These are phyloP conservation scores for Breviolum minutum DNA, from an alignment of 73 alveolate species.

Conservation along the genomic window DNA sequence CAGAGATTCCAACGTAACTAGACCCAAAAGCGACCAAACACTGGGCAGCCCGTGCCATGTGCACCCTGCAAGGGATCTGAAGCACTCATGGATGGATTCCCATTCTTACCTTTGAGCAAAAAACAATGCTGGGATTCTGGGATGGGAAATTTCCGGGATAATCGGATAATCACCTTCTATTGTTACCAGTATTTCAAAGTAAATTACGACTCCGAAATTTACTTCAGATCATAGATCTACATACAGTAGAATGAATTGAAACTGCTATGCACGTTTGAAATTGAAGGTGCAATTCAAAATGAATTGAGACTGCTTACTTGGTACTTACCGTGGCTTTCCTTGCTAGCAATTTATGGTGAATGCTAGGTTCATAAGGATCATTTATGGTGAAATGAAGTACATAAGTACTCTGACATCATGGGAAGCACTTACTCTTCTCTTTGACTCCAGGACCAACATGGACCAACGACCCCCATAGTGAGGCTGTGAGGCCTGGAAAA, in stretches of 20 bases:
- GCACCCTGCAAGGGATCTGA: conserved; percentile 97
- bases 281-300: too few relatives aligned
- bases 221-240: neutral
- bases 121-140: neutral
- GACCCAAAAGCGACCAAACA: conserved; percentile 18
- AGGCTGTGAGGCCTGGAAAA: too few relatives aligned
- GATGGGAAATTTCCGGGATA: neutral
- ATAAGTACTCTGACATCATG: too few relatives aligned
- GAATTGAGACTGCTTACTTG: too few relatives aligned
- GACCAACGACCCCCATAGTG: too few relatives aligned
- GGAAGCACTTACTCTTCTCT: too few relatives aligned
- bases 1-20: neutral
- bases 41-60: conserved; percentile 58
- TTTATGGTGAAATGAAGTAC: too few relatives aligned
- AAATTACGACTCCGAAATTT: neutral
- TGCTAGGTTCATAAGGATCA: too few relatives aligned
- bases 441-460: too few relatives aligned
- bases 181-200: neutral
- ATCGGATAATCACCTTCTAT: neutral
- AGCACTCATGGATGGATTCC: conserved; percentile 97
- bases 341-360: too few relatives aligned
- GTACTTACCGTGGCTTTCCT: too few relatives aligned
- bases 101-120: conserved; percentile 99
- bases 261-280: too few relatives aligned
- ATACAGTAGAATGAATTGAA: neutral